Evolutionary conservation across 169 alveolate species (phyloP).

Genomic region (Eimeria mitis): DNA sequence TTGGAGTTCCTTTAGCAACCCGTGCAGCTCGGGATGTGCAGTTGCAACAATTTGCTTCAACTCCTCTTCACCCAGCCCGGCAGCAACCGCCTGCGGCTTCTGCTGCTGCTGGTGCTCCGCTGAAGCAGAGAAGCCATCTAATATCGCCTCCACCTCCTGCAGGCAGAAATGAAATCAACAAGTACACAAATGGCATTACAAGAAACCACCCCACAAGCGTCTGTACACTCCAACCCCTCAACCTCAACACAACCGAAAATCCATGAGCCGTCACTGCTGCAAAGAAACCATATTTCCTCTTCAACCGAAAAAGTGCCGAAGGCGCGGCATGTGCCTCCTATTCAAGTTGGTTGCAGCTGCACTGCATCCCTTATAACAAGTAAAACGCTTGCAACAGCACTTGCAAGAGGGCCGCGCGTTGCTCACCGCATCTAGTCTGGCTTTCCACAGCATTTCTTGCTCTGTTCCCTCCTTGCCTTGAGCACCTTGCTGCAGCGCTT

Average conservation of each 20-base stretch:
- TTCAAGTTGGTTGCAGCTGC: background rate
- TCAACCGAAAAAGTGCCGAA: background rate
- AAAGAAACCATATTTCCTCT: background rate
- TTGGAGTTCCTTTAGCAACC: conserved; percentile 85
- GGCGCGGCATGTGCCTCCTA: background rate
- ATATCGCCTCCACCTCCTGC: conserved; percentile 67
- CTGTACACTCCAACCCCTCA: background rate
- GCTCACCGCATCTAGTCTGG: conserved; percentile 31
- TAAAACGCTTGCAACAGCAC: background rate
- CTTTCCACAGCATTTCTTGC: conserved; percentile 34
- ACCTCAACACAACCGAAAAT: background rate
- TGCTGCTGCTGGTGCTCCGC: conserved; percentile 48
- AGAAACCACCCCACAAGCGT: background rate
- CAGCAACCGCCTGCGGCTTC: conserved; percentile 3
- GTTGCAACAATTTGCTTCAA: conserved; percentile 62
- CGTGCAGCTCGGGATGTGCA: conserved; percentile 84
- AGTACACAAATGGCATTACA: background rate
- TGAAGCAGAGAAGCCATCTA: conserved; percentile 28
- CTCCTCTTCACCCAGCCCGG: conserved; percentile 37
- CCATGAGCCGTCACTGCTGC: background rate
- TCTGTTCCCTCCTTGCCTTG: background rate
- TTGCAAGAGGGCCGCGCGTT: background rate
- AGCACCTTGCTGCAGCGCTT: background rate
- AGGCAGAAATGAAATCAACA: background rate
- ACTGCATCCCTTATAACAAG: background rate